Evolutionary conservation across 202 grass and related monocot species (phyloP).

Genomic region (Saccharum hybrid): DNA sequence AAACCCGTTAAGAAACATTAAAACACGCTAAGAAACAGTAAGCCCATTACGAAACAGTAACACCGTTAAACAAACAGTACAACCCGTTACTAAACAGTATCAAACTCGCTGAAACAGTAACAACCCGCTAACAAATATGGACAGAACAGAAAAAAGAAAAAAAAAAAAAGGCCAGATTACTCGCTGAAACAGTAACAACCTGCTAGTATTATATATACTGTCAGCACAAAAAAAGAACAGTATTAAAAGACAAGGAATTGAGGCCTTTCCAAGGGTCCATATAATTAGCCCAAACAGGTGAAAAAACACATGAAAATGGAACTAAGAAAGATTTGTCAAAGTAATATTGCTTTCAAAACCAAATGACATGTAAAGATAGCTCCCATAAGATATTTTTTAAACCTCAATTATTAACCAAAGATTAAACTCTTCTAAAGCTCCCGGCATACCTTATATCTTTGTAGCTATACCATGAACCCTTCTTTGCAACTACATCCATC

Average conservation of each 20-base stretch:
- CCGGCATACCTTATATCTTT: constrained; percentile 73
- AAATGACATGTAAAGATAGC: neutral
- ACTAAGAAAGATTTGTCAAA: constrained; percentile 1
- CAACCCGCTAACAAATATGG: no score
- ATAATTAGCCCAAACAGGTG: constrained; percentile 12
- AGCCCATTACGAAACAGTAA: no score
- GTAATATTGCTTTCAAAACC: constrained; percentile 6
- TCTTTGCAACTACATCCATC: constrained; percentile 94
- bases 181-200: no score
- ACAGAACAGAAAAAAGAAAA: no score
- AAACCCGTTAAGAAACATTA: no score
- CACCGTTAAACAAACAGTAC: no score
- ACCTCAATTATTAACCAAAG: neutral
- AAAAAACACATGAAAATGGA: constrained; percentile 29
- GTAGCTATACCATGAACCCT: constrained; percentile 96
- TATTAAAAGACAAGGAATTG: neutral
- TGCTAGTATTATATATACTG: constrained; percentile 8
- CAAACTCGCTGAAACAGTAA: no score
- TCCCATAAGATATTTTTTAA: neutral
- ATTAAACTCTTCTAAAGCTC: constrained; percentile 32
- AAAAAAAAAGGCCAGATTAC: no score
- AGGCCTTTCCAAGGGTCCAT: neutral
- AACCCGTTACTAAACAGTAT: no score
- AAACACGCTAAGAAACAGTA: no score
- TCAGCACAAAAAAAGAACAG: neutral